Base-by-base conservation (phyloP, 2,329 filamentous ascomycete species). In the Neonectria coccinea region DNA sequence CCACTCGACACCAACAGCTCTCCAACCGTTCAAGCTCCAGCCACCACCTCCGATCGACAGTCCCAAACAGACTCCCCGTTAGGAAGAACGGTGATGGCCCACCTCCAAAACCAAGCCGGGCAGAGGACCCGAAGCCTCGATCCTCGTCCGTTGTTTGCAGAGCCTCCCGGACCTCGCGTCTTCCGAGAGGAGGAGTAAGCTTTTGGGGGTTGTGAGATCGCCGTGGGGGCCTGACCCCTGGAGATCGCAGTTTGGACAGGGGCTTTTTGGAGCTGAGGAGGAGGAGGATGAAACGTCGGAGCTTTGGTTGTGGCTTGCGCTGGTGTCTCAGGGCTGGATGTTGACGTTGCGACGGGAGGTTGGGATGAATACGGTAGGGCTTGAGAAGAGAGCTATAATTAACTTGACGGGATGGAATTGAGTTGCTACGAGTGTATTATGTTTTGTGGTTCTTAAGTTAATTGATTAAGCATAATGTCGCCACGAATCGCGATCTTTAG, bases 151-250 rank as follows among this genome's bases (percentile, higher is more conserved):
- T 12, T 16, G 52, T 18, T 55, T 41, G 52, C 52, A 55, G 22
- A 55, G 52, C 52, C 36, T n/a, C 39, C 33, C 52, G 52, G 52
- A 55, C 52, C 22, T 18, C 11, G 25, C 12, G 52, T 20, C 52
- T 56, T 55, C 59, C 27, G 44, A 42, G 45, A 48, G 27, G 33
- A 48, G 64, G 42, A 25, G 58, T 58, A 67, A 65, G 39, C 52
- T 42, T 55, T 42, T 31, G 29, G 25, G 36, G 22, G 20, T 16
- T 41, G 22, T 22, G 16, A 12, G 51, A 53, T 53, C 51, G 51
- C 6, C 33, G 33, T 16, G 45, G 22, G 22, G 16, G 8, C 25
- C 14, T n/a, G 45, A n/a, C 22, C 22, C 22, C 45, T 29, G 45
- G 45, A 5, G 14, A 29, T 47, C 22, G 22, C 14, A 25, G 44